Conservation (phyloP, 1,139 yeast genomes). For the Suhomyces maxii region DNA sequence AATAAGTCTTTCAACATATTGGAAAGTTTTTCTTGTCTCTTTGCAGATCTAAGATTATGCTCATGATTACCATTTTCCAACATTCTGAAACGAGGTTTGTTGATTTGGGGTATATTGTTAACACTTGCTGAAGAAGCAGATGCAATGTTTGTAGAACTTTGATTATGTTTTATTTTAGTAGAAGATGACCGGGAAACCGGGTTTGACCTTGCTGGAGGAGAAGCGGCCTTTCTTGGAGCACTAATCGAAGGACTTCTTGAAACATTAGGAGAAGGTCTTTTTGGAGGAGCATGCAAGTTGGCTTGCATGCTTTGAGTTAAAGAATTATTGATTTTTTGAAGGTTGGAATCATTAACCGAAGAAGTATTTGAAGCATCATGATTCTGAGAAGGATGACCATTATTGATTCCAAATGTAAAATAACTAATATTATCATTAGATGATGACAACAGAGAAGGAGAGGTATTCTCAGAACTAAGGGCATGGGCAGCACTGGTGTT, state of each 20-base stretch:
- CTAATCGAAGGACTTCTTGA: constrained; percentile 20
- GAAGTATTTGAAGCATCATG: constrained; percentile 7
- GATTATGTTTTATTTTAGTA: constrained; percentile 10
- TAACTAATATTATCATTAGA: constrained; percentile 7
- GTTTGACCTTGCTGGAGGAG: constrained; percentile 11
- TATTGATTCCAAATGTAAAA: constrained; percentile 7
- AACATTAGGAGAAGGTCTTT: constrained; percentile 13
- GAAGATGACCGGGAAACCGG: constrained; percentile 15
- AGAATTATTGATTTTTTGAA: constrained; percentile 10
- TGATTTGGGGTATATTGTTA: constrained; percentile 2
- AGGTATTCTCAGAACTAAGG: constrained; percentile 4
- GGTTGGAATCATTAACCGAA: constrained; percentile 10
- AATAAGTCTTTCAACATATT: constrained; percentile 84
- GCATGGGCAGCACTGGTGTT: constrained; percentile 10
- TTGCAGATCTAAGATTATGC: constrained; percentile 73
- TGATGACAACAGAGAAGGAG: constrained; percentile 13
- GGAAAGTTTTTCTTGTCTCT: constrained; percentile 84
- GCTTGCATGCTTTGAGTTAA: background rate
- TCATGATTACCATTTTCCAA: constrained; percentile 72
- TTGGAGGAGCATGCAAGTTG: constrained; percentile 2
- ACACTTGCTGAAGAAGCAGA: constrained; percentile 12
- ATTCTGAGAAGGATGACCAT: background rate
- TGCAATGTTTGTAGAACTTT: background rate
- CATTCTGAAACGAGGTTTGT: constrained; percentile 50
- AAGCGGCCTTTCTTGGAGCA: constrained; percentile 5